Evolutionary conservation across 2,329 filamentous ascomycete genomes (phyloP), one percentile per base, ranked within the genome.

Genomic region (Didymella exigua): DNA sequence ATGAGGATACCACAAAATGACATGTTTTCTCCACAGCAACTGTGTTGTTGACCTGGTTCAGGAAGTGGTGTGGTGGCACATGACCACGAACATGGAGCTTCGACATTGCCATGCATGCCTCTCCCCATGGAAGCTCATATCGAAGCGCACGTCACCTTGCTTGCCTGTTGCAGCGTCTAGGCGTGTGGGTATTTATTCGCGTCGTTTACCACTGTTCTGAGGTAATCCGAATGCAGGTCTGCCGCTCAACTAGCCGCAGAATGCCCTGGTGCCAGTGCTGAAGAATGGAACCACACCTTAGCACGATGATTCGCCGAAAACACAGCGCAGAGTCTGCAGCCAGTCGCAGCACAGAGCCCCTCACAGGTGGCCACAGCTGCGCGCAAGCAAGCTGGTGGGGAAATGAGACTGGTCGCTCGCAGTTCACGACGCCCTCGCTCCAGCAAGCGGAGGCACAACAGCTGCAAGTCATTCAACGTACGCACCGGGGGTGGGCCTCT

Each of bases 391-490:
- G 26, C 27, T 27, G 33, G 51, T 42, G 51, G 45, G 44, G 45
- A 40, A 26, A 46, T 47, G 52, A 31, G 43, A 49, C 19, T 23
- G 36, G 36, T 38, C 19, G 36, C 36, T 36, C 36, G 36, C 21
- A 42, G 42, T 33, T 23, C 14, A 50, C 7, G 34, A 41, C 41
- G 47, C 42, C 52, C 46, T 50, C 46, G 36, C 52, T 37, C 16
- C 45, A 45, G 38, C 27, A 23, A 36, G 51, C 34, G 34, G 46
- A 55, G 52, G 52, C 46, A 55, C 52, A 46, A 43, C 56, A 48
- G 48, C 48, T 59, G 57, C 57, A 59, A 54, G 57, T 59, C 57
- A 59, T 59, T 49, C 51, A 40, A 42, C 14, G 41, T 41, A 30
- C 26, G 37, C 46, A 40, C 34, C 34, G 40, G 52, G 50, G 52